Percentiles rank a stretch among this genome's conserved stretches.
Conservation (phyloP, 768 basidiomycete species). For the Russula griseocarnosa region DNA sequence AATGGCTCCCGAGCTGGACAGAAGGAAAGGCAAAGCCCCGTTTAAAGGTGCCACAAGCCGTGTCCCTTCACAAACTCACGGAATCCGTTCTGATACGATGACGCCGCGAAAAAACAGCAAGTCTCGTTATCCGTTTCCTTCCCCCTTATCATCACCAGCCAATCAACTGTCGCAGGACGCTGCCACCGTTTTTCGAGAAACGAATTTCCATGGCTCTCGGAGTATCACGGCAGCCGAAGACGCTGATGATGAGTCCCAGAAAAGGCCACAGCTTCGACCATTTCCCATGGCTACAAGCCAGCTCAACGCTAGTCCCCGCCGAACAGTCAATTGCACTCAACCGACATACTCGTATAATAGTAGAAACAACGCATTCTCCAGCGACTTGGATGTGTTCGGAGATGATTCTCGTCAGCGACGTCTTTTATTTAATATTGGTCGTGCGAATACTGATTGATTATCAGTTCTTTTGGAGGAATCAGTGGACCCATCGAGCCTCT, state of each 20-base stretch:
- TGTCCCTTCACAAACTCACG: neutral
- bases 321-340: neutral
- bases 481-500: conserved; percentile 63
- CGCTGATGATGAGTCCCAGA: conserved; percentile 5
- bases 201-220: neutral
- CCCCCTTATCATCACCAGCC: conserved; percentile 26
- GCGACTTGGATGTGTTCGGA: conserved; percentile 4
- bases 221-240: conserved; percentile 11
- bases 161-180: neutral
- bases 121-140: conserved; percentile 22
- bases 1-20: neutral
- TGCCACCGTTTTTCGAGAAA: conserved; percentile 5
- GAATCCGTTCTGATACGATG: neutral
- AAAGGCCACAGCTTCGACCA: conserved; percentile 19
- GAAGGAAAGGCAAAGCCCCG: neutral
- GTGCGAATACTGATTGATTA: neutral
- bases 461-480: conserved; percentile 50
- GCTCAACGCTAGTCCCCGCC: neutral
- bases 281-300: conserved; percentile 24
- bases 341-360: neutral
- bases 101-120: conserved; percentile 10
- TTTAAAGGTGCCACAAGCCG: neutral
- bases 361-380: neutral
- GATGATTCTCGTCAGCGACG: conserved; percentile 27
- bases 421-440: neutral